phyloP scores from a whole-genome alignment of 768 basidiomycete genomes.

The Lyophyllum shimeji region DNA sequence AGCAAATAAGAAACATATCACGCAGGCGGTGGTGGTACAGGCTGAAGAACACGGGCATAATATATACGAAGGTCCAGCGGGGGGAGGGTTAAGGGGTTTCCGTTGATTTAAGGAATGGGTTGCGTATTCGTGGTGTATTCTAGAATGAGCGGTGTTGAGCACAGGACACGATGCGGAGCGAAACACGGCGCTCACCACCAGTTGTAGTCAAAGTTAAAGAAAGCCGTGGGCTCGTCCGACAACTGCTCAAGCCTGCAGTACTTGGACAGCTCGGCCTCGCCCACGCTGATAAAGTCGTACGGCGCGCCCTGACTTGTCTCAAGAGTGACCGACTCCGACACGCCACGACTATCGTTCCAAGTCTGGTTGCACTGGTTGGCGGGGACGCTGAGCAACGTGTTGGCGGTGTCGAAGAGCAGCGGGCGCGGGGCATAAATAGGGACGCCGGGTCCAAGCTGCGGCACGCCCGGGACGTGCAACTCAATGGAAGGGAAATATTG shows the following conservation, averaged over 20 bases:
- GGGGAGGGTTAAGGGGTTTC: no score
- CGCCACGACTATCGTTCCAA: conserved; percentile 11
- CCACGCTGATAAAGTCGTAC: conserved; percentile 11
- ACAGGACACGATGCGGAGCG: no score
- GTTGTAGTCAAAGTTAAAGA: no score
- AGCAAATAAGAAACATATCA: no score
- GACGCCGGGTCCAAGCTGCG: neutral
- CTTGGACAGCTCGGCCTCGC: conserved; percentile 5
- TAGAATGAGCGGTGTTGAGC: no score
- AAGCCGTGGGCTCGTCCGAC: neutral
- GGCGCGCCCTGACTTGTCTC: neutral
- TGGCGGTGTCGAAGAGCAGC: conserved; percentile 13
- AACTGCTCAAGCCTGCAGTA: neutral
- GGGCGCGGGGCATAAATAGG: conserved; percentile 12
- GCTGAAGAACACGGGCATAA: no score
- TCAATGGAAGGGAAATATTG: neutral
- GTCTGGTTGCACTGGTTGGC: neutral
- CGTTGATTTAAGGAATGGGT: no score
- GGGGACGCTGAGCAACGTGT: conserved; percentile 11
- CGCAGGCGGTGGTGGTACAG: no score
- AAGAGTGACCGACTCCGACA: neutral
- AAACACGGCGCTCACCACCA: no score
- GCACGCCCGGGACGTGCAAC: neutral
- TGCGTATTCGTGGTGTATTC: no score
- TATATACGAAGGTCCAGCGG: no score